phyloP scores from a whole-genome alignment of 2,329 filamentous ascomycete genomes.

The Aspergillus ochraceus region DNA sequence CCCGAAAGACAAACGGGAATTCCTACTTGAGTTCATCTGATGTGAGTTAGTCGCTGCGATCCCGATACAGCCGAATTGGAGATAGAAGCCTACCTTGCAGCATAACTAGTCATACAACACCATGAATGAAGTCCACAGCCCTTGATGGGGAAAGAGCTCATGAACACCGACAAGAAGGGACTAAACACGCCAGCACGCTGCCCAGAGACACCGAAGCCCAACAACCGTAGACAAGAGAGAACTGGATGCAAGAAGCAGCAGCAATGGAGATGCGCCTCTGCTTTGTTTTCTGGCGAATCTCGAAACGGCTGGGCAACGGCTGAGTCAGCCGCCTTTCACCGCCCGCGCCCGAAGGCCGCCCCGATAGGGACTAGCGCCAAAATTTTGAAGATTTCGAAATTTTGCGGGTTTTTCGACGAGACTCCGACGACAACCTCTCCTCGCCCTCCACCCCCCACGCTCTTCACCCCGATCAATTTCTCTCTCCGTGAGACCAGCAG shows the following conservation, averaged over 20 bases:
- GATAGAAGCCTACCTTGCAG: not conserved
- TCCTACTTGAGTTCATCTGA: conserved; percentile 41
- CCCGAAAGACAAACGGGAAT: conserved; percentile 59
- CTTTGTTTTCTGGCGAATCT: conserved; percentile 20
- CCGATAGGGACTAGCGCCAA: conserved; percentile 32
- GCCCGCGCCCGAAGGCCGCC: conserved; percentile 19
- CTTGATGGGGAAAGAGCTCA: not conserved
- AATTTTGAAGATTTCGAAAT: conserved; percentile 39
- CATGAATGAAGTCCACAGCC: not conserved
- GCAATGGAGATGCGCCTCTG: not conserved
- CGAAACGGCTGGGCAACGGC: conserved; percentile 12
- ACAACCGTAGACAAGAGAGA: not conserved
- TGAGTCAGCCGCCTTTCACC: conserved; percentile 25
- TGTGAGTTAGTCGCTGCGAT: conserved; percentile 6
- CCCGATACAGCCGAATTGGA: not conserved
- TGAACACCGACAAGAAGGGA: not conserved
- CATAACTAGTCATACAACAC: not conserved
- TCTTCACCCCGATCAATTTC: conserved; percentile 4
- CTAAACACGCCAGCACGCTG: not conserved
- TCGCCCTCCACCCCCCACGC: conserved; percentile 19
- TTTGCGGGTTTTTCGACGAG: conserved; percentile 18
- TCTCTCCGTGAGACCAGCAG: conserved; percentile 14
- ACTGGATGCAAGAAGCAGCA: not conserved
- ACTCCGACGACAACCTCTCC: conserved; percentile 20
- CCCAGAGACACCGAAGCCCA: not conserved